A percentile compares a stretch with the other conserved stretches of the same genome.
These are phyloP conservation scores for Pythium periplocum DNA, from an alignment of 352 stramenopile species.

Conservation along the genomic window DNA sequence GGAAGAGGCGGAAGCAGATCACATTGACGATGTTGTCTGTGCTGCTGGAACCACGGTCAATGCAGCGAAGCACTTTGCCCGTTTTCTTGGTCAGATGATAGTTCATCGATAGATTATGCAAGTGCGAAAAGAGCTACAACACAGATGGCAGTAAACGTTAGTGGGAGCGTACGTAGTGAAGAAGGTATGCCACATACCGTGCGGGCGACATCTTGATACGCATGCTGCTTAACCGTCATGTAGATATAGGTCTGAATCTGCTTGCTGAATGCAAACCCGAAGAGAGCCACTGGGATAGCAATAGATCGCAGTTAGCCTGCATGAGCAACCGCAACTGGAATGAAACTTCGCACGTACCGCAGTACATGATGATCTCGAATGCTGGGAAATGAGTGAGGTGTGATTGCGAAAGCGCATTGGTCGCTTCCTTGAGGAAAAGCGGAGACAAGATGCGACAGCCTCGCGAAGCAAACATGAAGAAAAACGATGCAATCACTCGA, in stretches of 20 bases:
- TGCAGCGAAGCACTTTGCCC: conserved; percentile 91
- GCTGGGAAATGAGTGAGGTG: conserved; percentile 33
- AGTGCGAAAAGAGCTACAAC: conserved; percentile 85
- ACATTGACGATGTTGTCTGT: conserved; percentile 95
- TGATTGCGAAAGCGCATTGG: conserved; percentile 41
- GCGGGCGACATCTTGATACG: conserved; percentile 94
- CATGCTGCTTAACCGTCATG: conserved; percentile 94
- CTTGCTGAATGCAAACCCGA: conserved; percentile 85
- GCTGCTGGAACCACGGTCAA: conserved; percentile 82
- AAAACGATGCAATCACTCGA: conserved; percentile 54
- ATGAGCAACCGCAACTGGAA: too few species aligned
- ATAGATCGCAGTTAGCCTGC: too few species aligned
- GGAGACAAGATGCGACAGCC: conserved; percentile 61
- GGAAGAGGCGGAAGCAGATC: conserved; percentile 94
- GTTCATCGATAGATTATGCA: conserved; percentile 95
- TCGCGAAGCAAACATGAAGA: conserved; percentile 65
- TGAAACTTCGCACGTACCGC: conserved; percentile 16
- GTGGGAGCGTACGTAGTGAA: too few species aligned
- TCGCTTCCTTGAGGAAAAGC: conserved; percentile 69
- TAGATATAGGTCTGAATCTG: conserved; percentile 92
- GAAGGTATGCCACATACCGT: conserved; percentile 24
- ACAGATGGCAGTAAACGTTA: conserved; percentile 1
- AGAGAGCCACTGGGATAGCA: conserved; percentile 32
- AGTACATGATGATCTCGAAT: conserved; percentile 55
- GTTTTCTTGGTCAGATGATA: conserved; percentile 97